Conservation (phyloP, 352 stramenopile species). For the Pythium phragmiticola region DNA sequence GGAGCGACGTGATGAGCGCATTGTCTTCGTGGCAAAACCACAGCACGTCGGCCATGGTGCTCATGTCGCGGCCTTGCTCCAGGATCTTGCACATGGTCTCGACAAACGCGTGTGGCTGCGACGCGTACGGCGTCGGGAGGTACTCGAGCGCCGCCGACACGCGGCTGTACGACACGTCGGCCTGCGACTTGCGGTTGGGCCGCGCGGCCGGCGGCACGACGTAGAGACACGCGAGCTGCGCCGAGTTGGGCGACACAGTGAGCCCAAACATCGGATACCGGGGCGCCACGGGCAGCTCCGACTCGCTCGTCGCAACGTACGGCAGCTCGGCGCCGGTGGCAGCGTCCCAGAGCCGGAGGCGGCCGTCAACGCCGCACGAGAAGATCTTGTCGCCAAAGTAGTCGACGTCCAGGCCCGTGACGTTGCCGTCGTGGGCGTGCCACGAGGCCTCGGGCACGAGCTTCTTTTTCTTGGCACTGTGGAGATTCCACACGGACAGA, state of each 20-base stretch:
- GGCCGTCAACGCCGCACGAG: conserved; percentile 58
- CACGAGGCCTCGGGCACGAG: conserved; percentile 33
- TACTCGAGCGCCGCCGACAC: conserved; percentile 75
- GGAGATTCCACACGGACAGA: conserved; percentile 73
- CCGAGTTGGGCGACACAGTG: conserved; percentile 66
- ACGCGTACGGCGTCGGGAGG: conserved; percentile 57
- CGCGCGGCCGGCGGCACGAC: conserved; percentile 76
- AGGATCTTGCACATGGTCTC: conserved; percentile 52
- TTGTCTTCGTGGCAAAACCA: conserved; percentile 83
- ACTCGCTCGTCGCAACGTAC: conserved; percentile 14
- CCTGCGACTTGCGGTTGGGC: conserved; percentile 78
- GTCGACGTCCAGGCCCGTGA: conserved; percentile 56
- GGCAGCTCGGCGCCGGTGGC: conserved; percentile 31
- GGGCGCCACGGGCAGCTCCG: not conserved
- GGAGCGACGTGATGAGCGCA: conserved; percentile 46
- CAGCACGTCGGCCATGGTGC: conserved; percentile 69
- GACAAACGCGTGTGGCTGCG: conserved; percentile 40
- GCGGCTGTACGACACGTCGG: conserved; percentile 81
- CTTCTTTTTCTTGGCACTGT: conserved; percentile 35
- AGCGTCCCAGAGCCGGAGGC: conserved; percentile 65
- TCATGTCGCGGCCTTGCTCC: conserved; percentile 49
- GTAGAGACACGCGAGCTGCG: conserved; percentile 62
- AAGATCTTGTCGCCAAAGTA: conserved; percentile 70
- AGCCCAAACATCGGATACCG: conserved; percentile 71
- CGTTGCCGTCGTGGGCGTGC: conserved; percentile 69